Evolutionary conservation across 129 eudicot genomes (phyloP), one percentile per base, ranked within the genome.

Genomic region (Artemisia tridentata): DNA sequence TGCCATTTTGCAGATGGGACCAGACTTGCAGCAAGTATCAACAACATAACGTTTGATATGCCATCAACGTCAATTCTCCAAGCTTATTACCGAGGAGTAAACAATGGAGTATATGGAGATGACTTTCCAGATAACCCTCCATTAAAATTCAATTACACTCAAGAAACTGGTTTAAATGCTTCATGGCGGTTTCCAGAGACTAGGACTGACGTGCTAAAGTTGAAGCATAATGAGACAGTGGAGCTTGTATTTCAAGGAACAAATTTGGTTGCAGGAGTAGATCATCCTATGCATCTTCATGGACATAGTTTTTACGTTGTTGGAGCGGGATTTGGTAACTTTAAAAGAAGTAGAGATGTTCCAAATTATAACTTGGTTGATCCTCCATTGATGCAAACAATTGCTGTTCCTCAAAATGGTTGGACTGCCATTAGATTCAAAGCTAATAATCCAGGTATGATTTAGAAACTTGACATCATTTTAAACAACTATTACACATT

Each of bases 201-300:
- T 13, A 81, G 68, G 4, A 81, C 88, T 16, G 80, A 66, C 13
- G 89, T 82, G 23, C 66, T 41, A 15, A 66, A 77, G 56, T 46
- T 87, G 19, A 75, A 82, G 55, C 84, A 84, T 41, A 80, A 82
- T 23, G 23, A 80, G 25, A 74, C 75, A 70, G 88, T 90, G 72
- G 93, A 90, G 84, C 7, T 90, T 17, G 84, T 84, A 54, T 80
- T 90, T 8, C 96, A 90, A 63, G 88, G 88, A 1, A 86, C 90
- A 0, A 84, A 71, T 47, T 21, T 80, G 38, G 78, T 84, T 11
- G 72, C 59, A 0, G 90, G 86, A 14, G 11, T 80, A 1, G 92
- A 90, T 56, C 96, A 90, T 56, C 96, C 96, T 0, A 84, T 90
- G 85, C 96, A 90, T 65, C 53, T 90, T 27, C 96, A 90, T 53